Evolutionary conservation across 768 basidiomycete species (phyloP).

Genomic region (Rhizopogon vesiculosus): DNA sequence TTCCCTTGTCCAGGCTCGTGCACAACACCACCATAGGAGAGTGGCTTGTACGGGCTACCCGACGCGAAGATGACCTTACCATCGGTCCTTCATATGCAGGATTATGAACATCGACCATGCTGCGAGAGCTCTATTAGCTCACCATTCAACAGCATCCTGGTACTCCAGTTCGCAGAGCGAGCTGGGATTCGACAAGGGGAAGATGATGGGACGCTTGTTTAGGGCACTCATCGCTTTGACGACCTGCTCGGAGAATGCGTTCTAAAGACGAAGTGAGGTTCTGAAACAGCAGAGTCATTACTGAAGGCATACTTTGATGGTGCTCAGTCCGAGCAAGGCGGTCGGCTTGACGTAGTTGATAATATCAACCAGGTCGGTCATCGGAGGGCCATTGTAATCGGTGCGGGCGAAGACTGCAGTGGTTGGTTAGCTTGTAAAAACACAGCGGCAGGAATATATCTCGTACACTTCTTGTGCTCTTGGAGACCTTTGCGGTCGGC

Average conservation of each 20-base stretch:
- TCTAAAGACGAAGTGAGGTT: constrained; percentile 16
- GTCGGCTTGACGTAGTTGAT: constrained; percentile 72
- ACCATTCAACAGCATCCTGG: constrained; percentile 56
- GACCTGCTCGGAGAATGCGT: constrained; percentile 60
- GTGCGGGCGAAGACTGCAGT: constrained; percentile 61
- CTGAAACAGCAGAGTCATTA: background rate
- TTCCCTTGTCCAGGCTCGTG: constrained; percentile 75
- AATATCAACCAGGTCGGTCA: constrained; percentile 60
- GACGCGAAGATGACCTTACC: constrained; percentile 69
- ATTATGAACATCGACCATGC: background rate
- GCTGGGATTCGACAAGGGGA: constrained; percentile 76
- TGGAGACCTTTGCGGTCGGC: constrained; percentile 63
- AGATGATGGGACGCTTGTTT: constrained; percentile 72
- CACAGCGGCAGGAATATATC: background rate
- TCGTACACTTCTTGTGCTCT: constrained; percentile 67
- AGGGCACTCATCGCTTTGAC: constrained; percentile 59
- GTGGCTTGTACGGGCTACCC: constrained; percentile 62
- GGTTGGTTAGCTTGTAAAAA: background rate
- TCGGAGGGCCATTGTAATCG: constrained; percentile 60
- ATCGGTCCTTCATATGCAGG: constrained; percentile 43
- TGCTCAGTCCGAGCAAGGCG: constrained; percentile 72
- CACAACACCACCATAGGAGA: constrained; percentile 40
- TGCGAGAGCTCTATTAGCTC: constrained; percentile 4
- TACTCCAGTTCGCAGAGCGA: constrained; percentile 58
- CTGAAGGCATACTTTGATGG: constrained; percentile 30